Percentiles rank a stretch among this genome's conserved stretches.
phyloP scores from a whole-genome alignment of 1,284 basidiomycete genomes.

The Ganoderma multipileum region DNA sequence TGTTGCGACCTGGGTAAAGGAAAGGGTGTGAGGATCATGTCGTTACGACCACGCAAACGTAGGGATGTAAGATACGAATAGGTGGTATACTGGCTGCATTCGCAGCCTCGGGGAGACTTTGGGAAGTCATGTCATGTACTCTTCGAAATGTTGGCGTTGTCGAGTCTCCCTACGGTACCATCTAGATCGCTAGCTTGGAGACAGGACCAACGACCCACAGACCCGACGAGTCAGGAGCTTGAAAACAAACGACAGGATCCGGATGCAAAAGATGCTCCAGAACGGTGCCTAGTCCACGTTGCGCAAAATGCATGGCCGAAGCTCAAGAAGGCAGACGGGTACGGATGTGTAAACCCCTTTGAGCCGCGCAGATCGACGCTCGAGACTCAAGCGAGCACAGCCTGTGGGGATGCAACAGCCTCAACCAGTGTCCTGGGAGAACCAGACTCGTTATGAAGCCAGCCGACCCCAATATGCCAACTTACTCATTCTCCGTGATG shows the following conservation, averaged over 20 bases:
- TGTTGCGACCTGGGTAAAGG: slow-evolving; percentile 48
- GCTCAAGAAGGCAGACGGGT: not conserved
- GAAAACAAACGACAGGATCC: not conserved
- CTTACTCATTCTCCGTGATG: not conserved
- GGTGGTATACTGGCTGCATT: not conserved
- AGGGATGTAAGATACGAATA: not conserved
- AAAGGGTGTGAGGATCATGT: slow-evolving; percentile 10
- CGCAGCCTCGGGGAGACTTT: not conserved
- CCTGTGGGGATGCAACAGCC: not conserved
- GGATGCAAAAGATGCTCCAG: not conserved
- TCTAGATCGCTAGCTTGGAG: not conserved
- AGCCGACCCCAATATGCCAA: not conserved
- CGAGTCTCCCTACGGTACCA: too few relatives aligned
- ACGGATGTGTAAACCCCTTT: not conserved
- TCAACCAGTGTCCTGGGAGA: not conserved
- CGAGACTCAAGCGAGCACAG: not conserved
- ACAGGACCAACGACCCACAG: not conserved
- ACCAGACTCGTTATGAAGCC: not conserved
- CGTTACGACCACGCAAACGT: not conserved
- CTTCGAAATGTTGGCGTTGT: too few relatives aligned
- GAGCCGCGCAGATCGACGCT: not conserved
- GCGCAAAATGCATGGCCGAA: not conserved
- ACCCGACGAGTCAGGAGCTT: not conserved
- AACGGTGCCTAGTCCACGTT: not conserved
- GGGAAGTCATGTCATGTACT: not conserved